Conservation (phyloP, 352 stramenopile species). For the Phytopythium oedochilum region DNA sequence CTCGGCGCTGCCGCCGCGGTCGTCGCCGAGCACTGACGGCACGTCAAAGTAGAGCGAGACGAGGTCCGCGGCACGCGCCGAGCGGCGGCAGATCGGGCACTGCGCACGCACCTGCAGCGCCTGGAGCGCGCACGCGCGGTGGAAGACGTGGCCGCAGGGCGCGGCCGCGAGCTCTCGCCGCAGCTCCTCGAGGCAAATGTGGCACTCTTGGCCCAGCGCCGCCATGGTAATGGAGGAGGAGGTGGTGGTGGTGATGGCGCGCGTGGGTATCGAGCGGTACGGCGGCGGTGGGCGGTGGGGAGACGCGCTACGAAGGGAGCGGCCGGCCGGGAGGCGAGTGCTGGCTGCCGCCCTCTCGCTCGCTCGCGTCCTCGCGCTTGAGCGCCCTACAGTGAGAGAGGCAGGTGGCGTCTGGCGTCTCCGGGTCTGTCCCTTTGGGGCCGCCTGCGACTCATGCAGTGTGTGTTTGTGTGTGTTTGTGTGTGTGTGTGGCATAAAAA, state of each 20-base stretch:
- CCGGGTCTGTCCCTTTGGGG: not conserved
- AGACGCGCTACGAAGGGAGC: not conserved
- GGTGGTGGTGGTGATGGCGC: not conserved
- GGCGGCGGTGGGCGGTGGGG: too few relatives aligned
- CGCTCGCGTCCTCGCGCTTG: too few relatives aligned
- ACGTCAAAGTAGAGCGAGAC: constrained; percentile 70
- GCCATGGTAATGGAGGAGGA: constrained; percentile 1
- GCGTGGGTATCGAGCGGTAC: too few relatives aligned
- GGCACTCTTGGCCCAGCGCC: constrained; percentile 49
- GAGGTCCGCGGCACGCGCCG: constrained; percentile 33
- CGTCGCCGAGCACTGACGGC: constrained; percentile 12
- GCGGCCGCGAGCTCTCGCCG: constrained; percentile 47
- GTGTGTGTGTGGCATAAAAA: not conserved
- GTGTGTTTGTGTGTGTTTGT: too few relatives aligned
- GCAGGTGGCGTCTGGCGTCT: too few relatives aligned
- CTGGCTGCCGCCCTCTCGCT: too few relatives aligned
- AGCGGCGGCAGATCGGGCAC: constrained; percentile 67
- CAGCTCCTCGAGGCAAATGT: constrained; percentile 82
- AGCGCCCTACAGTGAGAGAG: too few relatives aligned
- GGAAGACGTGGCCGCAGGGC: constrained; percentile 73
- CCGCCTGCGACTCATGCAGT: too few relatives aligned
- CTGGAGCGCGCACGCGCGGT: constrained; percentile 67
- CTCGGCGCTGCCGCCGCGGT: too few relatives aligned
- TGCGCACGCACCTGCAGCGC: constrained; percentile 64
- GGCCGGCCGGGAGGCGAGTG: too few relatives aligned